These are phyloP conservation scores for Hypericum perforatum DNA, from an alignment of 345 rosid genomes.

Conservation along the genomic window DNA sequence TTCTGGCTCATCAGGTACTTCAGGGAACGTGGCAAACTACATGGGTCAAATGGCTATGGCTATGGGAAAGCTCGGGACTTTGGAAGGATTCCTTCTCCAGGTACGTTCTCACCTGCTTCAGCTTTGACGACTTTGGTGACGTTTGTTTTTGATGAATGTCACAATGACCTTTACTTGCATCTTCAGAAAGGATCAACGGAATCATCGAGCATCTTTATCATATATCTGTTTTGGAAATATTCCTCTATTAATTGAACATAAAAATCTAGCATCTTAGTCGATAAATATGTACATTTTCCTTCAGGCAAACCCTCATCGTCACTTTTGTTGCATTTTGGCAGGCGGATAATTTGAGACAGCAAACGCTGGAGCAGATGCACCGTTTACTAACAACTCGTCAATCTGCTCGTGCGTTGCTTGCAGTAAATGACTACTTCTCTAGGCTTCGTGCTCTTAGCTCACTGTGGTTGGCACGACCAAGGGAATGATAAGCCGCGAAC, in stretches of 20 bases:
- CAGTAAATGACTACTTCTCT: slow-evolving; percentile 63
- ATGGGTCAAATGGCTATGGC: slow-evolving; percentile 99
- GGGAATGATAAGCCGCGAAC: slow-evolving; percentile 11
- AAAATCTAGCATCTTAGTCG: too few relatives aligned
- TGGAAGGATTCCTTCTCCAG: slow-evolving; percentile 80
- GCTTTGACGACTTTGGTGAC: neutral
- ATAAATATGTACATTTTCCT: neutral
- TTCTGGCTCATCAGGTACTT: slow-evolving; percentile 42
- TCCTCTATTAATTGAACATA: too few relatives aligned
- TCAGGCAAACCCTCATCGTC: neutral
- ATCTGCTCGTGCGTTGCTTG: slow-evolving; percentile 74
- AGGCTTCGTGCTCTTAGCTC: slow-evolving; percentile 90
- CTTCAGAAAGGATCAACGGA: too few relatives aligned
- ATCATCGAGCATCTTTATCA: too few relatives aligned
- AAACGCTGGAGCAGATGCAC: slow-evolving; percentile 59
- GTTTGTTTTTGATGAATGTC: too few relatives aligned
- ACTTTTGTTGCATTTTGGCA: slow-evolving; percentile 7
- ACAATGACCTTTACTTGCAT: too few relatives aligned
- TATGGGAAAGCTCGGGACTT: slow-evolving; percentile 90
- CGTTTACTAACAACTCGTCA: slow-evolving; percentile 61
- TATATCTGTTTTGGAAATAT: too few relatives aligned
- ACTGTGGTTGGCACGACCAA: slow-evolving; percentile 80
- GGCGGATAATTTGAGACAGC: slow-evolving; percentile 37
- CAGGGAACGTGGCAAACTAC: slow-evolving; percentile 80
- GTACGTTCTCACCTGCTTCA: slow-evolving; percentile 12